These are phyloP conservation scores for Pseudotulostoma volvatum DNA, from an alignment of 495 filamentous ascomycete species.

Conservation along the genomic window DNA sequence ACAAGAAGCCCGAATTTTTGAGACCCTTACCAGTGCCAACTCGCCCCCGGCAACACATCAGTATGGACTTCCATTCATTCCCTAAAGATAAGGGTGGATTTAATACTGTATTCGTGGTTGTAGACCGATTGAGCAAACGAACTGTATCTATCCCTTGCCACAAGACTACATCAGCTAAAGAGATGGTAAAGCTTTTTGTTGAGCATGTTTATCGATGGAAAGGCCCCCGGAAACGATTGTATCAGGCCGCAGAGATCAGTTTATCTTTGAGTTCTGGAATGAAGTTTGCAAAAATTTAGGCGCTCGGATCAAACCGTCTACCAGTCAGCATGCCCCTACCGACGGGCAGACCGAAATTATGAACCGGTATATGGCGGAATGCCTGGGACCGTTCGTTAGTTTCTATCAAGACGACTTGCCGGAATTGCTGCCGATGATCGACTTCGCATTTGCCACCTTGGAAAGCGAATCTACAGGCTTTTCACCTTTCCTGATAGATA, in stretches of 20 bases:
- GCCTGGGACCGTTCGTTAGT: constrained; percentile 2
- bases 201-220: no score
- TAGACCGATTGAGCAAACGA: no score
- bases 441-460: background rate
- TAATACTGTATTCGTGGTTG: no score
- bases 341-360: constrained; percentile 5
- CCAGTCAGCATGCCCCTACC: constrained; percentile 7
- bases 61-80: no score
- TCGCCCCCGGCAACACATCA: no score
- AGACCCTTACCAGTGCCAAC: no score
- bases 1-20: no score
- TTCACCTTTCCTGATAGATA: background rate
- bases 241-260: constrained; percentile 8
- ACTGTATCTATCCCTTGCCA: no score
- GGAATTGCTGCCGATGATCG: constrained; percentile 1
- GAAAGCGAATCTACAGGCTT: background rate
- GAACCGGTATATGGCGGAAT: constrained; percentile 2
- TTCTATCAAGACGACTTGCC: constrained; percentile 4
- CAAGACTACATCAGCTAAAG: no score
- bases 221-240: no score
- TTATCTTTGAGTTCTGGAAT: constrained; percentile 7
- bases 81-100: no score
- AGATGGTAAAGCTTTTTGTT: no score
- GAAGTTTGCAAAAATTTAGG: constrained; percentile 6
- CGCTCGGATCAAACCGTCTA: constrained; percentile 8